Base-by-base conservation (phyloP, 176 grass and related monocot species). In the Aechmea fasciata region DNA sequence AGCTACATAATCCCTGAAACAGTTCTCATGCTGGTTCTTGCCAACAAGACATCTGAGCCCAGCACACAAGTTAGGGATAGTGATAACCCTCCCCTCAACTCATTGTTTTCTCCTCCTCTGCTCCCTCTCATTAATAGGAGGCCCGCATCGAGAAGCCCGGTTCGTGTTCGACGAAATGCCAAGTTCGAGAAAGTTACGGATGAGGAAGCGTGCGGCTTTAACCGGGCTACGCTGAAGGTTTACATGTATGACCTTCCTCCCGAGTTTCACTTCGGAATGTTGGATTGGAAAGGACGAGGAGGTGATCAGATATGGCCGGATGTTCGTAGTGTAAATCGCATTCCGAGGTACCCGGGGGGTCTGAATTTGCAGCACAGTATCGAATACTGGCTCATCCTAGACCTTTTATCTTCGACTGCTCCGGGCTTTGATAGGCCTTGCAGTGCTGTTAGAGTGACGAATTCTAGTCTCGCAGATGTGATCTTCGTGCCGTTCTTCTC, bases 311-410 rank as follows among this genome's bases (percentile, higher is more conserved):
- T 72, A 41, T 96, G 91, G 88, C 91, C 88, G 0, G 75, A 91
- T 71, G 80, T 96, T 54, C 11, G 71, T 11, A 70, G 85, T 63
- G 20, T 76, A 14, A 22, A 66, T 75, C 70, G 61, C 48, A 73
- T 80, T 70, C 91, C 83, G 50, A 84, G 52, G 68, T 96, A 96
- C 75, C 91, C 91, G 1, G 91, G 91, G 48, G 85, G 85, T 12
- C 74, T 96, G 70, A 96, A 96, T 82, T 81, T 91, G 74, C 91
- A 96, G 73, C 91, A 96, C 77, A 96, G 88, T 76, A 83, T 91
- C 48, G 91, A 80, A 64, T 96, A 96, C 52, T 96, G 88, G 88
- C 91, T 96, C 22, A 77, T 81, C 5, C 70, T 96, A 49, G 88
- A 91, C 75, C 82, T 96, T 52, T 85, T 91, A 0, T 83, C 91